Percentiles rank a stretch among this genome's conserved stretches.
Evolutionary conservation across 768 basidiomycete species (phyloP).

Genomic region (Lepiota venenata): DNA sequence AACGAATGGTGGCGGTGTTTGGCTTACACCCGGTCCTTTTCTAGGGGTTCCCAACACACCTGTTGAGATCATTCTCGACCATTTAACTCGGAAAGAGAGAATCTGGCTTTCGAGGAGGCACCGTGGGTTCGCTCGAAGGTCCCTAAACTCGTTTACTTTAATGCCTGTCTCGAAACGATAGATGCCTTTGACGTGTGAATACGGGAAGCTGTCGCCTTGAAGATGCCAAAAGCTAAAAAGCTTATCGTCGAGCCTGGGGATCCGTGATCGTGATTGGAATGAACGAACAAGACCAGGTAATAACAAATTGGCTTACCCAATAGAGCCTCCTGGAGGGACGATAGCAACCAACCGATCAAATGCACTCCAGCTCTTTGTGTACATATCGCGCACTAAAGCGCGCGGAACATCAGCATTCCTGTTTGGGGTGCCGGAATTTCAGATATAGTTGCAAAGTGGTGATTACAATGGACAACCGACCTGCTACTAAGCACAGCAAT

Average conservation of each 20-base stretch:
- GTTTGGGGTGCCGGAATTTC: slow-evolving; percentile 5
- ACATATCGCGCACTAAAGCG: slow-evolving; percentile 84
- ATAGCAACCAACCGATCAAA: slow-evolving; percentile 87
- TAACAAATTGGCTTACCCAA: slow-evolving; percentile 53
- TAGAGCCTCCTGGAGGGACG: slow-evolving; percentile 87
- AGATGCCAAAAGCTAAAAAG: slow-evolving; percentile 88
- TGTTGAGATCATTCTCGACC: slow-evolving; percentile 68
- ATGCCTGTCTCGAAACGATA: slow-evolving; percentile 87
- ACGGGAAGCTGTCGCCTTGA: slow-evolving; percentile 73
- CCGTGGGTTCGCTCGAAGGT: slow-evolving; percentile 84
- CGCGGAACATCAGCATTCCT: slow-evolving; percentile 86
- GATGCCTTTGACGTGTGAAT: slow-evolving; percentile 79
- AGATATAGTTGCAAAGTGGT: neutral
- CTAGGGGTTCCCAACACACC: slow-evolving; percentile 57
- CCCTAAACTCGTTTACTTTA: slow-evolving; percentile 85
- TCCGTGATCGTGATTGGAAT: neutral
- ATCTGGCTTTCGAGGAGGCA: slow-evolving; percentile 83
- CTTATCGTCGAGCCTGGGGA: slow-evolving; percentile 79
- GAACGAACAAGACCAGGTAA: neutral
- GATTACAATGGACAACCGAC: slow-evolving; percentile 28
- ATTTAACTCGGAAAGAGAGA: slow-evolving; percentile 78
- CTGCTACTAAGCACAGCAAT: slow-evolving; percentile 70
- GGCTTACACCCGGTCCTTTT: slow-evolving; percentile 27
- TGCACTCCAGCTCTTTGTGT: slow-evolving; percentile 91
- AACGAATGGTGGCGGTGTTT: slow-evolving; percentile 29